Evolutionary conservation across 208 protist genomes (phyloP).

Genomic region (Strigomonas galati): DNA sequence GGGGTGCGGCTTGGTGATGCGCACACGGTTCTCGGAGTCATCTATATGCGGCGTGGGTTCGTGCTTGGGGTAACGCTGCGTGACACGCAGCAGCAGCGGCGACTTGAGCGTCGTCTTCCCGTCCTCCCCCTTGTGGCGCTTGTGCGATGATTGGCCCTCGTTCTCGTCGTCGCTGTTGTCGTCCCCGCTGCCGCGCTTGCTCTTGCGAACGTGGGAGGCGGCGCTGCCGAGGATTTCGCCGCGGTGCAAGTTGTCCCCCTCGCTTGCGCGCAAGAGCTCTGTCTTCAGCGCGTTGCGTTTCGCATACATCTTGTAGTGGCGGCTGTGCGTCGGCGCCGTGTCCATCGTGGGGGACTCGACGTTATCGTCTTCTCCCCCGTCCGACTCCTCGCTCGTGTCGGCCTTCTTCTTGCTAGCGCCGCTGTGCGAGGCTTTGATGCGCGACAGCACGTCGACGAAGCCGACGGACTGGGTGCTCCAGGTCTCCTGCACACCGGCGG

Average conservation of each 20-base stretch:
- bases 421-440: slow-evolving; percentile 41
- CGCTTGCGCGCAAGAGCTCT: slow-evolving; percentile 50
- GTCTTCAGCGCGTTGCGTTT: slow-evolving; percentile 86
- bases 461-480: slow-evolving; percentile 86
- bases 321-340: slow-evolving; percentile 19
- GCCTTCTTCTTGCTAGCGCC: neutral
- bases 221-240: slow-evolving; percentile 66
- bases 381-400: neutral
- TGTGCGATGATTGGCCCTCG: slow-evolving; percentile 6
- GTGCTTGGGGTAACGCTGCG: slow-evolving; percentile 55
- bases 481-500: slow-evolving; percentile 70
- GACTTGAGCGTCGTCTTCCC: slow-evolving; percentile 48
- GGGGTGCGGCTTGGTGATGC: slow-evolving; percentile 73
- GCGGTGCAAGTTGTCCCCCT: slow-evolving; percentile 27
- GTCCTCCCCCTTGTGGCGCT: slow-evolving; percentile 16
- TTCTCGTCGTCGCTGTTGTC: slow-evolving; percentile 1
- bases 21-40: slow-evolving; percentile 32
- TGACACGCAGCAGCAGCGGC: slow-evolving; percentile 61
- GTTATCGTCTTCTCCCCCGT: slow-evolving; percentile 10
- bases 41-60: slow-evolving; percentile 59
- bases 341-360: slow-evolving; percentile 10
- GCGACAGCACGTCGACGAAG: slow-evolving; percentile 80
- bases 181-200: slow-evolving; percentile 28
- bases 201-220: no score
- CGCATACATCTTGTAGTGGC: slow-evolving; percentile 77